Evolutionary conservation across 2,329 filamentous ascomycete species (phyloP).

Genomic region (Microcyclospora pomicola): DNA sequence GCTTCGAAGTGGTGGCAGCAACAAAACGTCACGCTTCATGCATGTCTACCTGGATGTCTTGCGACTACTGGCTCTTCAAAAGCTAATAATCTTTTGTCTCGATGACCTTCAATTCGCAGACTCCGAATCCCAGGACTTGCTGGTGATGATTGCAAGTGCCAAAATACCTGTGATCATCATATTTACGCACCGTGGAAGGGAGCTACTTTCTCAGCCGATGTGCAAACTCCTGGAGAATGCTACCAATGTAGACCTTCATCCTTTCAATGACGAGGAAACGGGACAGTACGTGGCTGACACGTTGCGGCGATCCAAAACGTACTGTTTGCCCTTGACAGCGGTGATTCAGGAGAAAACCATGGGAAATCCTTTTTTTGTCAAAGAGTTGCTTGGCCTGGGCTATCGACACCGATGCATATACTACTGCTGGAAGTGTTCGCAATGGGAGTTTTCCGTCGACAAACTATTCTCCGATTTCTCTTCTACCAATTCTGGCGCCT

Average conservation of each 20-base stretch:
- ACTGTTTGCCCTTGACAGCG: constrained; percentile 62
- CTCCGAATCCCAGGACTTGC: constrained; percentile 69
- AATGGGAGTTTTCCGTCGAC: constrained; percentile 78
- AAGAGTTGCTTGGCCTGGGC: constrained; percentile 79
- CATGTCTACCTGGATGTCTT: constrained; percentile 81
- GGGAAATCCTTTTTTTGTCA: constrained; percentile 82
- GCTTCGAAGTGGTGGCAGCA: constrained; percentile 31
- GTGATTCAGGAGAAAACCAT: constrained; percentile 80
- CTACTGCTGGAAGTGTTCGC: constrained; percentile 73
- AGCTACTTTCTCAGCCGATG: constrained; percentile 24
- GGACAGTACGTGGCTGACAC: constrained; percentile 71
- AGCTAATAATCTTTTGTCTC: constrained; percentile 75
- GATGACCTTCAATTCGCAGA: constrained; percentile 89
- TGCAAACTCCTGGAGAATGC: constrained; percentile 27
- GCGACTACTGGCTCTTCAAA: constrained; percentile 65
- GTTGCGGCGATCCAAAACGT: constrained; percentile 56
- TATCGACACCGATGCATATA: constrained; percentile 78
- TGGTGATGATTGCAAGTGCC: constrained; percentile 64
- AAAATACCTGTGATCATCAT: constrained; percentile 73
- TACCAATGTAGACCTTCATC: constrained; percentile 57
- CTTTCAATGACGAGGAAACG: constrained; percentile 67
- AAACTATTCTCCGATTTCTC: constrained; percentile 75
- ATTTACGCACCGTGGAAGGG: constrained; percentile 44
- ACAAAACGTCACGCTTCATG: constrained; percentile 56
- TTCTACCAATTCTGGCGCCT: constrained; percentile 62